phyloP scores from a whole-genome alignment of 495 filamentous ascomycete species.

The Echria macrotheca region DNA sequence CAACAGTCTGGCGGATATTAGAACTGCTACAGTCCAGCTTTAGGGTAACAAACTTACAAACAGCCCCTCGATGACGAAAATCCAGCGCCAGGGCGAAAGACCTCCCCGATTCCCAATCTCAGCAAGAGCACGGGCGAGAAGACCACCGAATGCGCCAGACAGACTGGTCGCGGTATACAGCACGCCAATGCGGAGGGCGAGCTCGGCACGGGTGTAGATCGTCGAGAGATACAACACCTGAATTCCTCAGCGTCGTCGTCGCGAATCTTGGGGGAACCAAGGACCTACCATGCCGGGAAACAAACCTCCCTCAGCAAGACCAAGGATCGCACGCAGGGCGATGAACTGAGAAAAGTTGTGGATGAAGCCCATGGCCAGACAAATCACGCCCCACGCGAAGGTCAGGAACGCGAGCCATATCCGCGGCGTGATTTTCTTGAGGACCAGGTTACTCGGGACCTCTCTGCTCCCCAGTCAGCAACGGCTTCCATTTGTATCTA shows the following conservation, averaged over 20 bases:
- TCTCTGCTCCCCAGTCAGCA: too few relatives aligned
- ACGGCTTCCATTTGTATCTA: too few relatives aligned
- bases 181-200: constrained; percentile 48
- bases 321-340: constrained; percentile 71
- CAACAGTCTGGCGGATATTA: constrained; percentile 43
- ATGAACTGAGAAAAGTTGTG: constrained; percentile 68
- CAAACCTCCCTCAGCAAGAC: constrained; percentile 49
- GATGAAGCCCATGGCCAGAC: constrained; percentile 68
- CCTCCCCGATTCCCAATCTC: constrained; percentile 32
- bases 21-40: constrained; percentile 46
- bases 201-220: constrained; percentile 42
- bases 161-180: constrained; percentile 50
- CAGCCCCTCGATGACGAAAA: constrained; percentile 44
- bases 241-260: too few relatives aligned
- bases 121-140: constrained; percentile 36
- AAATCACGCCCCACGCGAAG: constrained; percentile 49
- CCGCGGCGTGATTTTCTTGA: constrained; percentile 64
- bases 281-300: constrained; percentile 44
- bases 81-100: constrained; percentile 41
- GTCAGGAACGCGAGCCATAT: constrained; percentile 53
- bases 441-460: constrained; percentile 74
- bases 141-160: constrained; percentile 49
- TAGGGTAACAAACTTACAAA: constrained; percentile 12
- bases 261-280: too few relatives aligned
- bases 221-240: constrained; percentile 45